These are phyloP conservation scores for Fusarium sp. DNA, from an alignment of 2,329 filamentous ascomycete genomes.

Conservation along the genomic window DNA sequence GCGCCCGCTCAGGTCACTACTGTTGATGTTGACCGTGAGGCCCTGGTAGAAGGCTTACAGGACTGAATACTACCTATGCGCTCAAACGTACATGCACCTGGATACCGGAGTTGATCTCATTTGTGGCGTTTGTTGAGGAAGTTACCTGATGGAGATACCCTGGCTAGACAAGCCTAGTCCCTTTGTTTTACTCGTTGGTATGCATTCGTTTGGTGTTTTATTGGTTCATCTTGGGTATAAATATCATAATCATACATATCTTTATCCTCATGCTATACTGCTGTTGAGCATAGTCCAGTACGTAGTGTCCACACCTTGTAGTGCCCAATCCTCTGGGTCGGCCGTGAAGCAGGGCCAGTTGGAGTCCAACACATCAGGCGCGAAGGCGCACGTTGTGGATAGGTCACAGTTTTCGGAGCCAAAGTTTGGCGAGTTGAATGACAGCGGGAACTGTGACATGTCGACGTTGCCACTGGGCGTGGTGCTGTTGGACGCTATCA, in stretches of 20 bases:
- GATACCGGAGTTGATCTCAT: slow-evolving; percentile 36
- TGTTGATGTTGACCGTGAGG: slow-evolving; percentile 65
- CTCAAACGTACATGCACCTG: slow-evolving; percentile 15
- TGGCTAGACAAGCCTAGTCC: slow-evolving; percentile 36
- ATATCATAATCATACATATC: slow-evolving; percentile 26
- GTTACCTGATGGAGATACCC: slow-evolving; percentile 41
- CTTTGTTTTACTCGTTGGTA: slow-evolving; percentile 24
- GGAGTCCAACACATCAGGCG: slow-evolving; percentile 18
- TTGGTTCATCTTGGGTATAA: slow-evolving; percentile 29
- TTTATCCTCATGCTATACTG: slow-evolving; percentile 21
- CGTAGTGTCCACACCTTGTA: slow-evolving; percentile 53
- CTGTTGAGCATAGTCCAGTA: slow-evolving; percentile 48
- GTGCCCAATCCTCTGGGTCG: slow-evolving; percentile 51
- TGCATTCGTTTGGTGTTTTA: slow-evolving; percentile 29
- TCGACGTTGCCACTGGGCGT: slow-evolving; percentile 17
- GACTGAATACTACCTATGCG: slow-evolving; percentile 36
- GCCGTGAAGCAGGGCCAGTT: slow-evolving; percentile 42
- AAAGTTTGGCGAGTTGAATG: slow-evolving; percentile 13
- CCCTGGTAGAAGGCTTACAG: slow-evolving; percentile 66
- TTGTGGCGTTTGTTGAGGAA: slow-evolving; percentile 38
- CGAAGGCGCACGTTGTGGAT: slow-evolving; percentile 5
- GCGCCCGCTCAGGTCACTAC: slow-evolving; percentile 67
- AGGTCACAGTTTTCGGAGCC: slow-evolving; percentile 6
- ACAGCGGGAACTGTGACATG: slow-evolving; percentile 13
- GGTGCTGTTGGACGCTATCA: slow-evolving; percentile 21